Evolutionary conservation across 169 alveolate genomes (phyloP), one percentile per base, ranked within the genome.

Genomic region (Eimeria praecox): DNA sequence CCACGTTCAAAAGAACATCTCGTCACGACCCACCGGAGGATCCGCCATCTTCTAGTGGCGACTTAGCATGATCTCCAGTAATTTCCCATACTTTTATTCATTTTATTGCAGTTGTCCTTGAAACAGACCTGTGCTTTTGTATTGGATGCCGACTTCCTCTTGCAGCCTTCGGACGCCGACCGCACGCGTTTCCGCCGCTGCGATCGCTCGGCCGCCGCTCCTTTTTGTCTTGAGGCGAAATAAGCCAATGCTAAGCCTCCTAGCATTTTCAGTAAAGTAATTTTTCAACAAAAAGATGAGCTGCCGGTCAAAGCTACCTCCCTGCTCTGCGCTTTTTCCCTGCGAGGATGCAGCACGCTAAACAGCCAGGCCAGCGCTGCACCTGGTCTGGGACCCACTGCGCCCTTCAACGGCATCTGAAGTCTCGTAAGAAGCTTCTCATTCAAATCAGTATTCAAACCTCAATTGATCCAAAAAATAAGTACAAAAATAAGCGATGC

Each of bases 151-250:
- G 46, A 8, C 78, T 33, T 30, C 73, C 73, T 33, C 78, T 1
- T 66, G 78, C 78, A 66, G 33, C 78, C 46, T 5, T 30, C 78
- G 78, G 78, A 42, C 78, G 22, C 4, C 78, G 78, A 66, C 78
- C 78, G 78, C 78, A 66, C 78, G 78, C 78, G 78, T 66, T 66
- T 66, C 78, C 78, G 78, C 78, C 78, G 78, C 78, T 66, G 78
- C 78, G 78, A 33, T 66, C 78, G 75, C 46, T 33, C 46, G 44
- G 78, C 46, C 46, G 78, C 78, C 42, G 78, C 78, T 30, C 78
- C 78, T 66, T 66, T 66, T 10, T 18, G 78, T 22, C 20, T 42
- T 66, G 78, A 66, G 78, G 33, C 44, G 78, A 66, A 33, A 12
- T 33, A 22, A 33, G 46, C 2, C 44, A 18, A 66, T 33, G 78